Conservation (phyloP, 805 yeast species). For the Zygoascus biomembranicola region DNA sequence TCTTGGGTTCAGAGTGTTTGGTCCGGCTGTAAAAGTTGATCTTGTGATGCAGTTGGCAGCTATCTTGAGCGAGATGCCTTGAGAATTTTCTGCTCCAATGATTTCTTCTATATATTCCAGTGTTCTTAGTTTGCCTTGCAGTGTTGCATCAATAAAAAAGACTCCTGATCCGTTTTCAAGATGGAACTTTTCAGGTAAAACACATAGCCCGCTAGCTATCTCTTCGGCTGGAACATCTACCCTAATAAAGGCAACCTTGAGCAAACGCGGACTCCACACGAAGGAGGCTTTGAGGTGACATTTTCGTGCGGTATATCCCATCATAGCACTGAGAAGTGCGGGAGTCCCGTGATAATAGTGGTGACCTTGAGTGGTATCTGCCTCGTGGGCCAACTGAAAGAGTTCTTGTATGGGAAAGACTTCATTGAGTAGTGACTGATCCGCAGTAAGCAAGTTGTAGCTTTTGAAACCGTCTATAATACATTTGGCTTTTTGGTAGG, state of each 20-base stretch:
- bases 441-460: not conserved
- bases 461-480: not conserved
- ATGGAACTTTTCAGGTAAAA: not conserved
- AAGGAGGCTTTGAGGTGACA: not conserved
- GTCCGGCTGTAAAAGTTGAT: not conserved
- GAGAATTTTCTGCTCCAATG: not conserved
- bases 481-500: not conserved
- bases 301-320: not conserved
- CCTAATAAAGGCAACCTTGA: not conserved
- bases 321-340: not conserved
- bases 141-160: not conserved
- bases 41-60: not conserved
- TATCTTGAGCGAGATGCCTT: not conserved
- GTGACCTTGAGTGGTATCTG: not conserved
- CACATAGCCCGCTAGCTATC: not conserved
- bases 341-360: not conserved
- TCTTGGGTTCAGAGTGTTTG: not conserved
- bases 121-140: not conserved
- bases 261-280: not conserved
- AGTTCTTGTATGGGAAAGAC: not conserved
- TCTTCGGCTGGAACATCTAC: not conserved
- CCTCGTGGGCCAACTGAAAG: not conserved
- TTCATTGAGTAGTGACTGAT: not conserved
- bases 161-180: not conserved
- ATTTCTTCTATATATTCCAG: not conserved